Base-by-base conservation (phyloP, 108 stramenopile genomes). In the Chaetoceros muelleri region DNA sequence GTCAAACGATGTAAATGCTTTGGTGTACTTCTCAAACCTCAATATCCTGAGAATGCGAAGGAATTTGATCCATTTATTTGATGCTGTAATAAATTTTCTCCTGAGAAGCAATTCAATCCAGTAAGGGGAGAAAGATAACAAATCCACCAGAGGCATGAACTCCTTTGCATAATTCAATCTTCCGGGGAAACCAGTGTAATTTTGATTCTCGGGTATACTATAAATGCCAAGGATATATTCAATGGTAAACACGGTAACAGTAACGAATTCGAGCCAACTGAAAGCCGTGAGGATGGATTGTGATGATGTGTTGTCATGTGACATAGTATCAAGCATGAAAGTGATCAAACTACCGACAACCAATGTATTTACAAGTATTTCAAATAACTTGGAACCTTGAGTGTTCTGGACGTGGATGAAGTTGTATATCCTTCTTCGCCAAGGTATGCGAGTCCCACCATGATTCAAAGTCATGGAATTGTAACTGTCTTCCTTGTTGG, bases 21-120 rank as follows among this genome's bases (percentile, higher is more conserved):
- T 59, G 19, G 75, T 84, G 63, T 88, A 90, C 58, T 81, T 78
- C 63, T 93, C 89, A 52, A 87, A 84, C 21, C 79, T 80, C 44
- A 95, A 70, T 24, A 95, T 66, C 46, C 85, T 80, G 44, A 90
- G 51, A 24, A 95, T 49, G 7, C 81, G 66, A 8, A 88, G 57
- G 3, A 57, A 53, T 51, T 70, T 71, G 13, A 24, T 49, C 19
- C 8, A 49, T 21, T 49, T 7, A 62, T 69, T 79, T 30, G 49
- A 24, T n/a, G 62, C 20, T 22, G 69, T 44, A 28, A 69, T 53
- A 52, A 78, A 55, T 13, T 25, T 53, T 17, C 77, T 65, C 0
- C 59, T 52, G 16, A 68, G 30, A 20, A 70, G 17, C 2, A 84
- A 50, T 29, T 73, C 75, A 46, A 79, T 47, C 75, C 80, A 92